Conservation (phyloP, 192 early-diverging fungal genomes). For the Podila verticillata region DNA sequence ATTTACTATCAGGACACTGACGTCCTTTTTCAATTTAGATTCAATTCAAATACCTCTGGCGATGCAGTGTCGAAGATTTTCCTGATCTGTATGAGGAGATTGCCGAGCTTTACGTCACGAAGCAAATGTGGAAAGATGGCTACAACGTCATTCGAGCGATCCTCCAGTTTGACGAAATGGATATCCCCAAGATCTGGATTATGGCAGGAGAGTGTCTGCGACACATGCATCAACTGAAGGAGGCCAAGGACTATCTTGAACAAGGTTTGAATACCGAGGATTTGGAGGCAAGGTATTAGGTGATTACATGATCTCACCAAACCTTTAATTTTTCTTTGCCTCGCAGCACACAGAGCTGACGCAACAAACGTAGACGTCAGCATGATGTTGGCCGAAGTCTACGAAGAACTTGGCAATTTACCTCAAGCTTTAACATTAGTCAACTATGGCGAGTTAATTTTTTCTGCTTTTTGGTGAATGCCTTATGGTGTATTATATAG, state of each 20-base stretch:
- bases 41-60: constrained; percentile 73
- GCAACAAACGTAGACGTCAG: constrained; percentile 73
- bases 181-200: constrained; percentile 33
- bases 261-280: constrained; percentile 15
- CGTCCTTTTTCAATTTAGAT: constrained; percentile 45
- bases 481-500: neutral
- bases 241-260: constrained; percentile 40
- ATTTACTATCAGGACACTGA: too few relatives aligned
- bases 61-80: constrained; percentile 61
- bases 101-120: constrained; percentile 76
- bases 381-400: constrained; percentile 74
- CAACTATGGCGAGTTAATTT: constrained; percentile 50
- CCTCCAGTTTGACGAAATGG: constrained; percentile 56
- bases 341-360: constrained; percentile 63
- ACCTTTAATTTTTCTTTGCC: neutral
- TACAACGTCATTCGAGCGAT: constrained; percentile 66
- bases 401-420: constrained; percentile 74
- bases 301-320: too few relatives aligned
- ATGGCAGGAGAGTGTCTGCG: constrained; percentile 53
- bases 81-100: constrained; percentile 79
- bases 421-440: constrained; percentile 60
- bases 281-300: too few relatives aligned
- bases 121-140: constrained; percentile 69
- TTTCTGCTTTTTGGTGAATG: neutral
- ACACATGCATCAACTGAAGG: constrained; percentile 33